Evolutionary conservation across 1,284 basidiomycete genomes (phyloP), one percentile per base, ranked within the genome.

Genomic region (Cryptococcus sp.): DNA sequence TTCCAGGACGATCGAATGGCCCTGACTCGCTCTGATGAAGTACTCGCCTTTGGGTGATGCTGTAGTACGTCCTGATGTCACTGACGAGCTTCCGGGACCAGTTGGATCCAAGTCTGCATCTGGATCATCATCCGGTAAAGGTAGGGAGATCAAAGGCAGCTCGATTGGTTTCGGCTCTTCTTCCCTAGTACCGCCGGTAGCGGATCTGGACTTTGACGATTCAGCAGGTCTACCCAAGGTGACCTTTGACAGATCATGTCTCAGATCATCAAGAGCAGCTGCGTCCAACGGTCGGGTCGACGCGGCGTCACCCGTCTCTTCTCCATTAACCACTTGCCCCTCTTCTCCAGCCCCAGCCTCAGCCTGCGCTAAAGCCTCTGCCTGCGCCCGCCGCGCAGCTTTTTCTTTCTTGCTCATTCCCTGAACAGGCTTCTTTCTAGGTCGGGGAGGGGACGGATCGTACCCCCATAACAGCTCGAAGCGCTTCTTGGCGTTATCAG

Each of bases 11-110:
- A 94, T 78, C 47, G 92, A 90, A 79, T 98, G 95, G 0, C 95
- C 96, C 78, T 98, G 95, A 62, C 91, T 92, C 0, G 95, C 95
- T 49, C 92, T 83, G 66, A 97, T 93, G 86, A 88, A 93, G 85
- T 88, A 90, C 20, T 83, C 76, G 15, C 66, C 72, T 45, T 52
- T 42, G 22, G 40, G 51, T 35, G 44, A 22, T 48, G 22, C 22
- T 8, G 53, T 42, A 40, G 16, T 38, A 31, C 41, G 19, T 8
- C 47, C 27, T 56, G 45, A 15, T 31, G 25, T 47, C 45, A 8
- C 42, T 52, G 40, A 48, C 25, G 38, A 25, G 47, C 8, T 10
- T 23, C 1, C 19, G 13, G 8, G 7, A 31, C 8, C 20, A 11
- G 19, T 48, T 19, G 31, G 51, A 16, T 17, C n/a, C 13, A 45